Evolutionary conservation across 1,284 basidiomycete genomes (phyloP).

Genomic region (Tetrapyrgos nigripes): DNA sequence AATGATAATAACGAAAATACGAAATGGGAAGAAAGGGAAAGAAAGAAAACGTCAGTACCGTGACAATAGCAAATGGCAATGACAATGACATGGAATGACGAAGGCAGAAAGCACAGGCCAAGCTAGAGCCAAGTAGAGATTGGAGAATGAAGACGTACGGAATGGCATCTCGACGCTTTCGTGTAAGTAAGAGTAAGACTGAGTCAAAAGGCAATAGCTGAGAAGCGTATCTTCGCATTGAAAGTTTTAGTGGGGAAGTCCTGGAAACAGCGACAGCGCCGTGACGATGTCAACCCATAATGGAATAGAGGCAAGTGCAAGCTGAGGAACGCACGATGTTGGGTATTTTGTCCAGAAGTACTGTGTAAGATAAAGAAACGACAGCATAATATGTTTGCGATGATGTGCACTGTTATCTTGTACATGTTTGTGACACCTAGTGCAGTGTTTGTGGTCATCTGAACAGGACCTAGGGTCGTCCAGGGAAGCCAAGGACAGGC

Average conservation of each 20-base stretch:
- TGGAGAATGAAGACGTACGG: background rate
- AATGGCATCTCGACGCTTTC: no score
- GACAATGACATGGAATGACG: background rate
- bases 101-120: constrained; percentile 51
- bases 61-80: no score
- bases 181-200: no score
- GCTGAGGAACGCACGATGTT: constrained; percentile 63
- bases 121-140: constrained; percentile 20
- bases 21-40: background rate
- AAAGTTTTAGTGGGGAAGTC: constrained; percentile 89
- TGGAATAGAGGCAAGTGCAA: background rate
- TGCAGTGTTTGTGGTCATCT: constrained; percentile 99
- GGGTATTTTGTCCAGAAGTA: constrained; percentile 72
- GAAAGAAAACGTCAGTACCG: background rate
- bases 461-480: constrained; percentile 81
- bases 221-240: constrained; percentile 37
- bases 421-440: constrained; percentile 93
- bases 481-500: constrained; percentile 85
- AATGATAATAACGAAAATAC: no score
- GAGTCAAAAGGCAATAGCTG: no score
- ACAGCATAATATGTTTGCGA: background rate
- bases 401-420: constrained; percentile 69
- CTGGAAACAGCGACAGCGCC: constrained; percentile 44
- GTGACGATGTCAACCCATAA: background rate
- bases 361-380: constrained; percentile 35